phyloP scores from a whole-genome alignment of 805 yeast genomes.

The Blastobotrys robertii region DNA sequence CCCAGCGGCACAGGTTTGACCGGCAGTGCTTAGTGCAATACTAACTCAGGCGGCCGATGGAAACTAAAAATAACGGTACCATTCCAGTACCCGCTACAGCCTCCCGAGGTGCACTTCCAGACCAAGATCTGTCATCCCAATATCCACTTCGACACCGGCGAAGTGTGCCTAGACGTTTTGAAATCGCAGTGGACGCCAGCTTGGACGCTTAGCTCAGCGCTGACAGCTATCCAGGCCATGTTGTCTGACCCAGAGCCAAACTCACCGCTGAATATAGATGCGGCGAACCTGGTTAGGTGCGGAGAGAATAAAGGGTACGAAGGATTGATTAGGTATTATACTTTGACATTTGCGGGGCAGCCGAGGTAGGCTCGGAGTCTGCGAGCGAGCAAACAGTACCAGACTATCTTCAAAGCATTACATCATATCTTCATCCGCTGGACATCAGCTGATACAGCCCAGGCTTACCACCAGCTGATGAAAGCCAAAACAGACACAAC shows the following conservation, averaged over 20 bases:
- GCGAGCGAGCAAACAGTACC: too few relatives aligned
- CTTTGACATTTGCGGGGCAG: conserved; percentile 1
- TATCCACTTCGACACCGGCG: conserved; percentile 30
- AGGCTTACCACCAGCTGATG: too few relatives aligned
- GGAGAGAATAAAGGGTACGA: conserved; percentile 23
- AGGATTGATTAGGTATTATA: conserved; percentile 23
- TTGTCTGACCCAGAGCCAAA: conserved; percentile 30
- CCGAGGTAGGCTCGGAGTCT: too few relatives aligned
- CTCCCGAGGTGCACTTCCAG: conserved; percentile 39
- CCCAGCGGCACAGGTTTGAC: not conserved
- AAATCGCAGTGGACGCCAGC: conserved; percentile 32
- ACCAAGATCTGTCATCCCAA: conserved; percentile 30
- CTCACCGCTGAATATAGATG: conserved; percentile 31
- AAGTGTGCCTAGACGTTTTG: conserved; percentile 30
- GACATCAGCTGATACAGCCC: too few relatives aligned
- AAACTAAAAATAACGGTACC: conserved; percentile 33
- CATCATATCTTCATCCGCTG: too few relatives aligned
- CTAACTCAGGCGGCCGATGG: conserved; percentile 35
- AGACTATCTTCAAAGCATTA: too few relatives aligned
- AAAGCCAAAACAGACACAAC: too few relatives aligned
- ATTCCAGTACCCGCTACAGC: conserved; percentile 36
- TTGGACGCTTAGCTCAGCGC: conserved; percentile 30
- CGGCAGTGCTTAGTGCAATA: too few relatives aligned
- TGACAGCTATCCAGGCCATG: conserved; percentile 29
- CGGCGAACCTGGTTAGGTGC: conserved; percentile 28